These are phyloP conservation scores for Botrytis deweyae DNA, from an alignment of 2,329 filamentous ascomycete species.

Conservation along the genomic window DNA sequence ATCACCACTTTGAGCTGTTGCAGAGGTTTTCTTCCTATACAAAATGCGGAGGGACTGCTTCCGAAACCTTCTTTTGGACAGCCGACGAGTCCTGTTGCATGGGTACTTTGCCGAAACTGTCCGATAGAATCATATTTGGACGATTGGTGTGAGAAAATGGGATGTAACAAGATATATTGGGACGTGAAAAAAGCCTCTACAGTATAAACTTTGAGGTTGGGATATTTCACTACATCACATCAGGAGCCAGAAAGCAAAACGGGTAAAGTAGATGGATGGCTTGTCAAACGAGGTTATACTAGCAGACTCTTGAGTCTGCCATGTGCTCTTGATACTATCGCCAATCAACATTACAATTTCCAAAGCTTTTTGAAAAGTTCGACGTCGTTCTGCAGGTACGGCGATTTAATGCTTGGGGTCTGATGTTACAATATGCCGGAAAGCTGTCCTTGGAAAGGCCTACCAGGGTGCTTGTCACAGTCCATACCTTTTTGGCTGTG, in stretches of 20 bases:
- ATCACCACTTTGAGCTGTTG: background rate
- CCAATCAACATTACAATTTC: background rate
- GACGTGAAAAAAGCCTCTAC: background rate
- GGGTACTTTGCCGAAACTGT: background rate
- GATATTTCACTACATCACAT: background rate
- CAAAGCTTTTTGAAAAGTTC: background rate
- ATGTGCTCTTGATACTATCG: background rate
- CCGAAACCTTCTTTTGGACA: background rate
- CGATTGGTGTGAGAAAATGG: background rate
- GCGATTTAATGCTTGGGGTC: background rate
- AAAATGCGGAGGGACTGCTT: conserved; percentile 6
- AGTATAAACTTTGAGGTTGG: background rate
- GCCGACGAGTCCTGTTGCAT: conserved; percentile 1
- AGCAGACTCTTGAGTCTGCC: background rate
- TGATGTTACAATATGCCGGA: background rate
- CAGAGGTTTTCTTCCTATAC: background rate
- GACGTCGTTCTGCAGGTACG: conserved; percentile 16
- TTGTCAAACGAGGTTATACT: background rate
- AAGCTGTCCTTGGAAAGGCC: background rate
- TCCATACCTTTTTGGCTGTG: background rate
- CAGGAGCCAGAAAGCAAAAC: background rate
- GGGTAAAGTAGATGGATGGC: conserved; percentile 1
- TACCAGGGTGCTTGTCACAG: background rate
- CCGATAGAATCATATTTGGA: background rate
- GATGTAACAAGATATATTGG: background rate